These are phyloP conservation scores for Colletotrichum sp. DNA, from an alignment of 2,329 filamentous ascomycete genomes.

Conservation along the genomic window DNA sequence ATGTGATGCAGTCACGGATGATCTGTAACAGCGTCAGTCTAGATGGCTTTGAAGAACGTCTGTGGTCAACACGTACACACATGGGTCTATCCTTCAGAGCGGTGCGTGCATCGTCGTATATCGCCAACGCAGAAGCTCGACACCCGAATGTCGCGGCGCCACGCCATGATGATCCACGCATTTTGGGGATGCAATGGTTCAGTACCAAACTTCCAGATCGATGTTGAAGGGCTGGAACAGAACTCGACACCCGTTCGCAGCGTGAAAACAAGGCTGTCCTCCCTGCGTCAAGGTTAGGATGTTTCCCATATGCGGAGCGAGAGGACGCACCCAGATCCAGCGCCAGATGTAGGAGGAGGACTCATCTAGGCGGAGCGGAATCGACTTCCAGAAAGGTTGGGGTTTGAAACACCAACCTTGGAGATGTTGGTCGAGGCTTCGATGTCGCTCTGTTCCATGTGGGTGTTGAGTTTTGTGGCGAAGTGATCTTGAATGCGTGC, in stretches of 20 bases:
- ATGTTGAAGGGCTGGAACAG: conserved; percentile 68
- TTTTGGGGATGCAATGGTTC: too few relatives aligned
- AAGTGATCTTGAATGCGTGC: too few relatives aligned
- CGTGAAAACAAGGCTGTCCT: conserved; percentile 71
- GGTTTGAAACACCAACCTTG: too few relatives aligned
- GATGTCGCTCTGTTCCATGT: too few relatives aligned
- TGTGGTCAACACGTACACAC: conserved; percentile 38
- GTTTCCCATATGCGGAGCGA: background rate
- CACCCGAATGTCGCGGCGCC: too few relatives aligned
- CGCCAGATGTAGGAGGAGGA: conserved; percentile 65
- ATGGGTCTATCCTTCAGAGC: conserved; percentile 57
- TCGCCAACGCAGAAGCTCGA: too few relatives aligned
- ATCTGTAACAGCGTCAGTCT: conserved; percentile 44
- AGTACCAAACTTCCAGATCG: conserved; percentile 31
- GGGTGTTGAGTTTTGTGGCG: too few relatives aligned
- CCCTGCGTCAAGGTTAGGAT: conserved; percentile 31
- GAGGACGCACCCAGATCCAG: conserved; percentile 63
- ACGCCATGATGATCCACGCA: too few relatives aligned
- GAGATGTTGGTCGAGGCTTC: too few relatives aligned
- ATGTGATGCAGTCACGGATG: conserved; percentile 31
- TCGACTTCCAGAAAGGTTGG: conserved; percentile 79
- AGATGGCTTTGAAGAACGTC: background rate
- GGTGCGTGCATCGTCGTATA: conserved; percentile 63
- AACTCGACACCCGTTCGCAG: conserved; percentile 70
- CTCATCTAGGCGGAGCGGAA: conserved; percentile 75